phyloP scores from a whole-genome alignment of 495 filamentous ascomycete species.

The Aspergillus ellipticus region DNA sequence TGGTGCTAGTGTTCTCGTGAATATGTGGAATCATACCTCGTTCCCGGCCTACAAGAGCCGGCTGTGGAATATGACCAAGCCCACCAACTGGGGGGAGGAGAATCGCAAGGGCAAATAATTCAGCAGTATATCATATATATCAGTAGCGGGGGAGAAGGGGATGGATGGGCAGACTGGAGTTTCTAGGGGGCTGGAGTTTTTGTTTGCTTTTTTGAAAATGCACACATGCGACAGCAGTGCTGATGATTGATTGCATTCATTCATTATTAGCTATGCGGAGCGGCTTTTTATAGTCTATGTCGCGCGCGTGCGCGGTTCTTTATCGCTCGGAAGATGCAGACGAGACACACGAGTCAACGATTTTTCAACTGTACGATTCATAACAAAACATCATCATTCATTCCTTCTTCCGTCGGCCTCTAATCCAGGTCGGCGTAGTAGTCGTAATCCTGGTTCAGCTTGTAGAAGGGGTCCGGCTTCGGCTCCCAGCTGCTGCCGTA shows the following conservation, averaged over 20 bases:
- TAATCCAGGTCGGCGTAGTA: slow-evolving; percentile 22
- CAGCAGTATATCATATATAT: too few relatives aligned
- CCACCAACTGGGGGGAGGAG: slow-evolving; percentile 15
- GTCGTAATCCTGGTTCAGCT: slow-evolving; percentile 31
- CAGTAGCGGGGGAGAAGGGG: too few relatives aligned
- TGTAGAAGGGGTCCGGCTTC: slow-evolving; percentile 27
- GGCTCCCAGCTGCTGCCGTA: slow-evolving; percentile 30
- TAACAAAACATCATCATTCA: background rate
- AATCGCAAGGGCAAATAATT: slow-evolving; percentile 35
- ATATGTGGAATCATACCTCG: slow-evolving; percentile 70
- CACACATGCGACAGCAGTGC: slow-evolving; percentile 13
- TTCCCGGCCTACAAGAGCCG: slow-evolving; percentile 57
- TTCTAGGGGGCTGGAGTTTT: too few relatives aligned
- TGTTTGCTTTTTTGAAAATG: too few relatives aligned
- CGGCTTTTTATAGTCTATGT: background rate
- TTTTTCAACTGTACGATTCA: background rate
- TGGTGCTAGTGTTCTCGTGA: slow-evolving; percentile 55
- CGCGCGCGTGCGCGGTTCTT: background rate
- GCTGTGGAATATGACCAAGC: slow-evolving; percentile 48
- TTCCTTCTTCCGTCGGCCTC: background rate
- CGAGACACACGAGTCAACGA: background rate
- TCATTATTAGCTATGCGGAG: background rate
- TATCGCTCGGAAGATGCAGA: background rate
- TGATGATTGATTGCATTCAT: too few relatives aligned
- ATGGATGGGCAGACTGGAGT: too few relatives aligned